Evolutionary conservation across 1,139 yeast genomes (phyloP), one percentile per base, ranked within the genome.

Genomic region (Blastobotrys capitulatus): DNA sequence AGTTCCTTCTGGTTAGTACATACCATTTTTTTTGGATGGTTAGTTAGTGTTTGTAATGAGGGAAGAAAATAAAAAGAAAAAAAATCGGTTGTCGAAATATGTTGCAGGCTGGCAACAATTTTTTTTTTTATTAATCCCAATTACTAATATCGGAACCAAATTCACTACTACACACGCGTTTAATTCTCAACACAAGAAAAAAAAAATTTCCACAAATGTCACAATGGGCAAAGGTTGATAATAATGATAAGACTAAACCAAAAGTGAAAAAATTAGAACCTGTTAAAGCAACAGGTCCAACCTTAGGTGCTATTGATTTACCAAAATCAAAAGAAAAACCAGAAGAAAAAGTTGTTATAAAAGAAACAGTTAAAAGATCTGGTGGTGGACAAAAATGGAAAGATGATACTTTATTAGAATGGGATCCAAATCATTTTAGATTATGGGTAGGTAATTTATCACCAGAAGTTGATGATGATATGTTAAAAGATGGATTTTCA

Each of bases 401-500:
- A 48, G 82, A 78, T 55, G 55, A 68, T 9, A 59, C 78, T 4
- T 64, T 78, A 39, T 66, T 73, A 19, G 80, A 76, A 37, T 82
- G 86, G 86, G 75, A 81, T 57, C 84, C 82, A 19, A 68, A 72
- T n/a, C 88, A 83, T 60, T 85, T 82, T 64, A 68, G 89, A 32
- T 67, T 85, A 13, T 85, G 84, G 67, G 86, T 85, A 9, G 94
- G 94, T 0, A 85, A 85, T 57, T 66, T 85, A 39, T 86, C 88
- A 0, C 72, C 76, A 2, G 92, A 84, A 57, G 90, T 80, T 5
- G 77, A 73, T 20, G 87, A 82, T 53, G 78, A 73, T 19, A 60
- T 78, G 47, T 68, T 85, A 20, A 58, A 65, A 12, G 65, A 68
- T 27, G 81, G 86, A 0, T 84, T 85, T 61, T 63, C 61, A 26